Evolutionary conservation across 1,139 yeast genomes (phyloP), one percentile per base, ranked within the genome.

Genomic region (Saccharomyces hybrid): DNA sequence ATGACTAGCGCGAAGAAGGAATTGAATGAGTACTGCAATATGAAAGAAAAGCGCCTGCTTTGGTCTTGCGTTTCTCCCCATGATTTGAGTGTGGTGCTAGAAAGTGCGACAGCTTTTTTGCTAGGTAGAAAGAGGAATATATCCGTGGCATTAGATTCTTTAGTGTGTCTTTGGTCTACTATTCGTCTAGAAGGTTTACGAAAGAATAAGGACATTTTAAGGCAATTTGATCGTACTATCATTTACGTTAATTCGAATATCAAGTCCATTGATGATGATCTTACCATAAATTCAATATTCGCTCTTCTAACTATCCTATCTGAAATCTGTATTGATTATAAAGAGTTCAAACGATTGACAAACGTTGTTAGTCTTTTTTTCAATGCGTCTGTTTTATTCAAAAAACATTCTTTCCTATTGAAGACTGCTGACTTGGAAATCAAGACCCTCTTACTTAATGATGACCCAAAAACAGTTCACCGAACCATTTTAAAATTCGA

Each of bases 281-380:
- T 44, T 6, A 32, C 27, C 14, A 49, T 48, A 5, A 28, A 38
- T 11, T 38, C 42, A 38, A 7, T 29, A 47, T 47, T 52, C 7
- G 42, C 49, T 0, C 25, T 58, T 11, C 32, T 62, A 14, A 47
- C 48, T 7, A n/a, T 23, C 7, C 48, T 63, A n/a, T 50, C 57
- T 25, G 58, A 61, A 5, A 56, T 57, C 47, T 62, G 66, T 50
- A 48, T 62, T 5, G 52, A 53, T 25, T 48, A 49, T 7, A 46
- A 55, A 5, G 72, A 70, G 25, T 51, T 48, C 25, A 68, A 69
- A 53, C 62, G 73, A 51, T 34, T 70, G 26, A 58, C 59, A 9
- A 72, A 71, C 54, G 54, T 73, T 2, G 62, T 70, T 2, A 72
- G 68, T 52, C 58, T 72, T 19, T 55, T 66, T 11, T 71, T 67